Evolutionary conservation across 2,329 filamentous ascomycete species (phyloP).

Genomic region (Torrubiellomyces zombiae): DNA sequence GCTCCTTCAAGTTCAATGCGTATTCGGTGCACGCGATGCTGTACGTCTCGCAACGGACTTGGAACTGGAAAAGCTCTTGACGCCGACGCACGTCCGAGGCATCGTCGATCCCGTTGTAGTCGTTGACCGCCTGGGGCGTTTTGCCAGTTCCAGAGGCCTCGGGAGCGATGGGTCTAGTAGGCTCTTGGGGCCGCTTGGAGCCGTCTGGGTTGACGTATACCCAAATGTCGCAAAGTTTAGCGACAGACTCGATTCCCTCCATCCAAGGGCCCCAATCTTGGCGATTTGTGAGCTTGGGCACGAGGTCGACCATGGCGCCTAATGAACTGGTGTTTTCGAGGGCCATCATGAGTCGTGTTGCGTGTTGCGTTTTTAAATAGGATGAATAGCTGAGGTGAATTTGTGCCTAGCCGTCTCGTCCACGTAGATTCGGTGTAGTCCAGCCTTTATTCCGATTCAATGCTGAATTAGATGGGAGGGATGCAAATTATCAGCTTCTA

Average conservation of each 20-base stretch:
- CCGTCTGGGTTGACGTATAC: slow-evolving; percentile 5
- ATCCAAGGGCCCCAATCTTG: slow-evolving; percentile 5
- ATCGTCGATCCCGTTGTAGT: slow-evolving; percentile 3
- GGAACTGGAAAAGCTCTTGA: no score
- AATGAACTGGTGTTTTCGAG: no score
- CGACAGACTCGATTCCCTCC: slow-evolving; percentile 2
- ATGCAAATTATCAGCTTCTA: no score
- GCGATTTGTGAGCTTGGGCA: no score
- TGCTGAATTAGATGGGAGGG: no score
- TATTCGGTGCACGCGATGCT: slow-evolving; percentile 4
- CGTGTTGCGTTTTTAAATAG: no score
- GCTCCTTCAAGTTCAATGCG: slow-evolving; percentile 1
- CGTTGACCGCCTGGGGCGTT: neutral
- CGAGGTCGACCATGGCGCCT: no score
- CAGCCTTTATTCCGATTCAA: no score
- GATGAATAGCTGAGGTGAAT: no score
- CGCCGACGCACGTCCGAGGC: slow-evolving; percentile 3
- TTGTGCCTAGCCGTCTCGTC: no score
- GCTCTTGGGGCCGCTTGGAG: neutral
- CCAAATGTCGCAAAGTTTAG: slow-evolving; percentile 4
- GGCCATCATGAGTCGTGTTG: no score
- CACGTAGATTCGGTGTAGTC: no score
- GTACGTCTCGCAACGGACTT: slow-evolving; percentile 4
- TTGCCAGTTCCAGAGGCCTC: slow-evolving; percentile 1
- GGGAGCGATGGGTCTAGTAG: slow-evolving; percentile 3